These are phyloP conservation scores for Calocybe gangraenosa DNA, from an alignment of 768 basidiomycete species.

Conservation along the genomic window DNA sequence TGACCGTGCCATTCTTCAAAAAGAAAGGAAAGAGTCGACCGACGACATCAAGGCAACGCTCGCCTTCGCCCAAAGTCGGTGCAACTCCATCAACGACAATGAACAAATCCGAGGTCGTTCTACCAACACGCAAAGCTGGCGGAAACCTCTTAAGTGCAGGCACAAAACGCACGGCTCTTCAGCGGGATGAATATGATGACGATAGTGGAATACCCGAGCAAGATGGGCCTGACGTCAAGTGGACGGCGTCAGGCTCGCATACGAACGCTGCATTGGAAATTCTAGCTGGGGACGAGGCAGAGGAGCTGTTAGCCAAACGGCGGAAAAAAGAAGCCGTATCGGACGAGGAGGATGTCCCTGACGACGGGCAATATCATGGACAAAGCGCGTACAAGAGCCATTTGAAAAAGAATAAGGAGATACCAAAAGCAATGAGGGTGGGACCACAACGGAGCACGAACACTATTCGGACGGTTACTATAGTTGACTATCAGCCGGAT, in stretches of 20 bases:
- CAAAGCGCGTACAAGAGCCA: slow-evolving; percentile 78
- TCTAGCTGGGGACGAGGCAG: slow-evolving; percentile 77
- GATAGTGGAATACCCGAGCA: slow-evolving; percentile 47
- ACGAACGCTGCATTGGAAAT: slow-evolving; percentile 69
- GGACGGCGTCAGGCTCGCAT: slow-evolving; percentile 77
- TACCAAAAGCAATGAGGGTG: slow-evolving; percentile 84
- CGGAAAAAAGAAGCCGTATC: slow-evolving; percentile 51
- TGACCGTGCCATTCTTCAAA: slow-evolving; percentile 85
- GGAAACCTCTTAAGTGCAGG: slow-evolving; percentile 65
- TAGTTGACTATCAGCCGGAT: slow-evolving; percentile 97
- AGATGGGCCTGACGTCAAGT: slow-evolving; percentile 69
- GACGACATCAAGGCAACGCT: slow-evolving; percentile 70
- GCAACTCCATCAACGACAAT: slow-evolving; percentile 18
- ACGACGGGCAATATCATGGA: slow-evolving; percentile 87
- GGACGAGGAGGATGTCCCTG: slow-evolving; percentile 57
- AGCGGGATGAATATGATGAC: slow-evolving; percentile 56
- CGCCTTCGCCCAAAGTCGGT: slow-evolving; percentile 50
- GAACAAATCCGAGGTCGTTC: slow-evolving; percentile 67
- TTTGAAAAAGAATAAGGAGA: slow-evolving; percentile 75
- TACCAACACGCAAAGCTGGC: slow-evolving; percentile 65
- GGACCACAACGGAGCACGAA: slow-evolving; percentile 73
- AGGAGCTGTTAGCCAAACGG: slow-evolving; percentile 71
- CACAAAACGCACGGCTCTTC: slow-evolving; percentile 46
- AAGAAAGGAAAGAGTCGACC: slow-evolving; percentile 77
- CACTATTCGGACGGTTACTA: slow-evolving; percentile 92